Base-by-base conservation (phyloP, 2,329 filamentous ascomycete genomes). In the Endoconidiophora polonica region DNA sequence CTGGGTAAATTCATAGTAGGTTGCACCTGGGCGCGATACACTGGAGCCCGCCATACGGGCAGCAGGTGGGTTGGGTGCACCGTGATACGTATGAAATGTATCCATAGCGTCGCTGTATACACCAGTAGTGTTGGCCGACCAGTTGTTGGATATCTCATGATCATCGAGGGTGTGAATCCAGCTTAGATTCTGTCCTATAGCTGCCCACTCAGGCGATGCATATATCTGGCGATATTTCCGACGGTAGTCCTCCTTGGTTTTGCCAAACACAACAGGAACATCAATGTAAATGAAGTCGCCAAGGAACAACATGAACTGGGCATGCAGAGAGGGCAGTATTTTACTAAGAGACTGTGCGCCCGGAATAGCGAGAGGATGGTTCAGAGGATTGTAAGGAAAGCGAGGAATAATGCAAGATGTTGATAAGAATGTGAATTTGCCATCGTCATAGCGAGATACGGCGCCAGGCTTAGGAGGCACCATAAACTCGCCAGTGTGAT, bases 121-220 rank as follows among this genome's bases (percentile, higher is more conserved):
- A 4, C 85, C 84, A 0, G 85, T 87, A 12, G 76, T 81, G 61
- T 90, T 91, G 16, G 74, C 71, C 53, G 82, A 79, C 87, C 88
- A 96, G 65, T 96, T 91, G 58, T 98, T 96, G 4, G 76, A 76
- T 54, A 98, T 95, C 61, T 98, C 91, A 59, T 98, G 91, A 61
- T 98, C 91, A 60, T 98, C 91, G 5, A 95, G 75, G 2, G 94
- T 88, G 60, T 98, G 91, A 42, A 96, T 86, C 91, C 91, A 98
- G 58, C 88, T 93, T n/a, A 96, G 69, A 50, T 86, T 80, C 57
- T 82, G 72, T 1, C 78, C 78, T 9, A 84, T 79, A 0, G 77
- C 68, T 1, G 76, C 70, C 91, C 91, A 98, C 56, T 94, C 90
- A 0, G 90, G 90, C 2, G 88, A 94, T 0, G 86, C 83, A 60